phyloP scores from a whole-genome alignment of 2,329 filamentous ascomycete species.

The Allantophomopsis cytisporea region DNA sequence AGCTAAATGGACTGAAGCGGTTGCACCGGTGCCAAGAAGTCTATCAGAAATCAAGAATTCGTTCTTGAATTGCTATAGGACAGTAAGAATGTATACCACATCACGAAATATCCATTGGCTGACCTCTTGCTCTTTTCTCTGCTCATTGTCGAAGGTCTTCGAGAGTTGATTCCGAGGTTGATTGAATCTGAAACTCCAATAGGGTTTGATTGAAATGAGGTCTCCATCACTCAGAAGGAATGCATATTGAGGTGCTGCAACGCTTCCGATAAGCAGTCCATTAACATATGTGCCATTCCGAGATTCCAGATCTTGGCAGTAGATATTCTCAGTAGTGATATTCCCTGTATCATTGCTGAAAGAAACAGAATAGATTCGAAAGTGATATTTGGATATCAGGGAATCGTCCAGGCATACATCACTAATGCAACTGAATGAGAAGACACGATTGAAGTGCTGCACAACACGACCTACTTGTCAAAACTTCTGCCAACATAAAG shows the following conservation, averaged over 20 bases:
- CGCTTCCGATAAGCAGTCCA: constrained; percentile 27
- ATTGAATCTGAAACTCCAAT: constrained; percentile 22
- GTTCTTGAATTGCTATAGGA: constrained; percentile 22
- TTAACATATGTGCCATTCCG: constrained; percentile 40
- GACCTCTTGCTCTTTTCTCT: constrained; percentile 22
- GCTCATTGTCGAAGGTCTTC: constrained; percentile 10
- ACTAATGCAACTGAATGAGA: constrained; percentile 12
- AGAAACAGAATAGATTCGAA: constrained; percentile 38
- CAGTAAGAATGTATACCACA: background rate
- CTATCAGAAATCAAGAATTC: constrained; percentile 33
- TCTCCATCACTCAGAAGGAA: constrained; percentile 37
- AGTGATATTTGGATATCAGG: constrained; percentile 35
- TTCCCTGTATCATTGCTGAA: constrained; percentile 25
- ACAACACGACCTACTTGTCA: constrained; percentile 11
- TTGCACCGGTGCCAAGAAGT: constrained; percentile 36
- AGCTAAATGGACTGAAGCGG: constrained; percentile 39
- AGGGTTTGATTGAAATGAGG: constrained; percentile 24
- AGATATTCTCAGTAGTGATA: constrained; percentile 25
- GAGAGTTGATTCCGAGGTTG: constrained; percentile 8
- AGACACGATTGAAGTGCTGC: background rate
- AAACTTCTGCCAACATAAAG: constrained; percentile 16
- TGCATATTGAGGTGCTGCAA: constrained; percentile 19
- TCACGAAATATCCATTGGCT: background rate
- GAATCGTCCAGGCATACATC: constrained; percentile 25
- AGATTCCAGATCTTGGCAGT: constrained; percentile 41